Conservation (phyloP, 2,329 filamentous ascomycete genomes). For the Botryosphaeria dothidea region DNA sequence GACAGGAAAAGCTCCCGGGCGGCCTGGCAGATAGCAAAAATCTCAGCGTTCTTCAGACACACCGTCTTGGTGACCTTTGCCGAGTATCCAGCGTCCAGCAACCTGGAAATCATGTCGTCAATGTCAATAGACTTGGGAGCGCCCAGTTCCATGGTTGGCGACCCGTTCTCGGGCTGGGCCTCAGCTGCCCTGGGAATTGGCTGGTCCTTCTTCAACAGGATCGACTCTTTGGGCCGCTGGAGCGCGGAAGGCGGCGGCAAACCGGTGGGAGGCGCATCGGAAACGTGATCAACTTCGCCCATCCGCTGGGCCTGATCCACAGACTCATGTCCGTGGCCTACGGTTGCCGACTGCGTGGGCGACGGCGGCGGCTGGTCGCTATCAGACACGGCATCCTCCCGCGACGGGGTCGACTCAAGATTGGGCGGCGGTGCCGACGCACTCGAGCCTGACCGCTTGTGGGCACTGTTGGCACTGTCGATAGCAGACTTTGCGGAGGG, state of each 20-base stretch:
- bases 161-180: conserved; percentile 46
- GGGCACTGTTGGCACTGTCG: conserved; percentile 52
- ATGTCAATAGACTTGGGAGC: conserved; percentile 91
- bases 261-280: conserved; percentile 80
- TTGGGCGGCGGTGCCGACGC: conserved; percentile 26
- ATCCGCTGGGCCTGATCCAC: conserved; percentile 78
- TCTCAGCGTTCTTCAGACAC: conserved; percentile 96
- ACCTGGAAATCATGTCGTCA: conserved; percentile 93
- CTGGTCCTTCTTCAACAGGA: conserved; percentile 79
- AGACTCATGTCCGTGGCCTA: conserved; percentile 73
- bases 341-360: conserved; percentile 74
- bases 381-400: conserved; percentile 33
- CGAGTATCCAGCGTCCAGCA: conserved; percentile 91
- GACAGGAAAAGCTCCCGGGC: conserved; percentile 87
- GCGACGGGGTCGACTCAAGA: conserved; percentile 43
- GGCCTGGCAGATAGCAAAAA: conserved; percentile 86
- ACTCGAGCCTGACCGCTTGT: conserved; percentile 37
- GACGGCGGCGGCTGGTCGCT: conserved; percentile 68
- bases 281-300: conserved; percentile 92
- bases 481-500: conserved; percentile 62
- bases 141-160: conserved; percentile 72
- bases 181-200: conserved; percentile 59
- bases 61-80: conserved; percentile 98
- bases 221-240: conserved; percentile 81
- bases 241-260: conserved; percentile 52